These are phyloP conservation scores for Flaveria floridana DNA, from an alignment of 140 eudicot genomes.

Conservation along the genomic window DNA sequence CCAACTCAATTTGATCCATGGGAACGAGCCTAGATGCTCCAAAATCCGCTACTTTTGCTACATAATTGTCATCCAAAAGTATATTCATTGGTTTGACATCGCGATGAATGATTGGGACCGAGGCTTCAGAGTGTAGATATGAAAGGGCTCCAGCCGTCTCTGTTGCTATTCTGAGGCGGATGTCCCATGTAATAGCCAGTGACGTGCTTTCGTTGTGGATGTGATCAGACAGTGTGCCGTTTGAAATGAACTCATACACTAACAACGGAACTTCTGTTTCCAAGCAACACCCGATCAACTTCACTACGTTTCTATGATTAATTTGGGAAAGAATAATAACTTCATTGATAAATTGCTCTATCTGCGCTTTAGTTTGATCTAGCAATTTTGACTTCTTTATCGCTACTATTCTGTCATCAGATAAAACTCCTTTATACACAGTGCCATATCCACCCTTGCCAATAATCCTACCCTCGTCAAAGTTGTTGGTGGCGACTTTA, in stretches of 20 bases:
- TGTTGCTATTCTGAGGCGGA: constrained; percentile 29
- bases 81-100: constrained; percentile 35
- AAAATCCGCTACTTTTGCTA: constrained; percentile 38
- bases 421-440: constrained; percentile 28
- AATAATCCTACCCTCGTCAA: constrained; percentile 30
- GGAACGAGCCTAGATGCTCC: constrained; percentile 39
- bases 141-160: constrained; percentile 35
- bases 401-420: constrained; percentile 21
- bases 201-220: constrained; percentile 23
- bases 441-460: constrained; percentile 38
- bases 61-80: constrained; percentile 26
- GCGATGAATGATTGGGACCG: constrained; percentile 34
- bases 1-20: constrained; percentile 32
- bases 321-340: constrained; percentile 37
- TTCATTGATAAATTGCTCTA: constrained; percentile 39
- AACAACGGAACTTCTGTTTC: constrained; percentile 32
- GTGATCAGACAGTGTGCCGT: constrained; percentile 35
- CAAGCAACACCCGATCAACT: constrained; percentile 36
- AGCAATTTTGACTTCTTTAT: constrained; percentile 28
- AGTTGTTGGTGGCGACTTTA: constrained; percentile 31
- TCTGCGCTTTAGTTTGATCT: constrained; percentile 26
- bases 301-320: constrained; percentile 36
- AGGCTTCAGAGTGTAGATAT: constrained; percentile 32
- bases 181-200: constrained; percentile 26
- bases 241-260: constrained; percentile 35